These are phyloP conservation scores for Ceratobasidium sp. DNA, from an alignment of 1,284 basidiomycete species.

Conservation along the genomic window DNA sequence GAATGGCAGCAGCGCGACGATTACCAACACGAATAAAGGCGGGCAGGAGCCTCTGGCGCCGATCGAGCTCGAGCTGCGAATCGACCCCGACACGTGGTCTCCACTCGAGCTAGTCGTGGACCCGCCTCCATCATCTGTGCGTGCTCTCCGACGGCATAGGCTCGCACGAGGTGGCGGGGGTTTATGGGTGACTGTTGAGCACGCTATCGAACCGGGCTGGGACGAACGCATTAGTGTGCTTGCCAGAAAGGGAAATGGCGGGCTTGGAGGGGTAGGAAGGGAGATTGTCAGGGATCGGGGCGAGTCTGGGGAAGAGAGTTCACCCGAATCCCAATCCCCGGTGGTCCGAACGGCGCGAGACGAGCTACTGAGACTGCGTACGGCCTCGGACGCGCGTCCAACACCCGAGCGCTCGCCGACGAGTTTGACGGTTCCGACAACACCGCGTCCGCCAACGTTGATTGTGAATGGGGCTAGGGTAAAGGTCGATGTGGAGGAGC, in stretches of 20 bases:
- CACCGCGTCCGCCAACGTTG: conserved; percentile 10
- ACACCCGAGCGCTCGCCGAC: conserved; percentile 10
- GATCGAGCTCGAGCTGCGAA: conserved; percentile 94
- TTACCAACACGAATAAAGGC: conserved; percentile 19
- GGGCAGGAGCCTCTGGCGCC: conserved; percentile 56
- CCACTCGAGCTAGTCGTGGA: conserved; percentile 93
- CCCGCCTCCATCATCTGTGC: conserved; percentile 89
- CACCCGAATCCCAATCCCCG: conserved; percentile 15
- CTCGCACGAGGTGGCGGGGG: conserved; percentile 92
- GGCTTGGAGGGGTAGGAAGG: conserved; percentile 52
- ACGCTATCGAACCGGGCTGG: conserved; percentile 67
- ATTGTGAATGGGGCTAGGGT: conserved; percentile 92
- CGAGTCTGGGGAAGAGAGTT: conserved; percentile 11
- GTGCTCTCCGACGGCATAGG: conserved; percentile 87
- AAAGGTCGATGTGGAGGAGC: conserved; percentile 90
- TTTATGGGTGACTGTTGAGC: conserved; percentile 95
- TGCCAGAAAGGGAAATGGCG: conserved; percentile 75
- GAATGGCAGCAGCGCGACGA: conserved; percentile 54
- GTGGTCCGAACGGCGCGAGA: conserved; percentile 58
- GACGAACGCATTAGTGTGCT: conserved; percentile 81
- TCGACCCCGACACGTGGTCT: conserved; percentile 93
- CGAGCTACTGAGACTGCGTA: conserved; percentile 17
- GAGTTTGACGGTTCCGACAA: neutral
- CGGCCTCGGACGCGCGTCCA: neutral
- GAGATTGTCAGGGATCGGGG: conserved; percentile 57